phyloP scores from a whole-genome alignment of 495 filamentous ascomycete genomes.

The Aspergillus haitiensis region DNA sequence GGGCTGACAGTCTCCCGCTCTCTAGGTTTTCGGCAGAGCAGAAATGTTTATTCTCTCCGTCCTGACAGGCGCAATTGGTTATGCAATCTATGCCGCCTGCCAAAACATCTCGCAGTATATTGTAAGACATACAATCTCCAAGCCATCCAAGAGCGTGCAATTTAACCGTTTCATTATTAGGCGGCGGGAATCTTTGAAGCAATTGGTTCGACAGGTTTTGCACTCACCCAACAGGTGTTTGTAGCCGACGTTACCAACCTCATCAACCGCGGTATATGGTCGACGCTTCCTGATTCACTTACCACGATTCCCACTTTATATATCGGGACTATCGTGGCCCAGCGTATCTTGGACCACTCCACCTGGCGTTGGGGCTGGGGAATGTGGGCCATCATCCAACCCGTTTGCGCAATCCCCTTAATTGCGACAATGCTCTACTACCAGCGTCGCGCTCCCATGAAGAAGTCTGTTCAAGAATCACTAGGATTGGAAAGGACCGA shows the following conservation, averaged over 20 bases:
- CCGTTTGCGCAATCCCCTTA: constrained; percentile 22
- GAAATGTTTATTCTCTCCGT: constrained; percentile 32
- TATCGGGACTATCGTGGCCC: constrained; percentile 26
- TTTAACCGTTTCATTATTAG: constrained; percentile 7
- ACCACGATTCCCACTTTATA: constrained; percentile 28
- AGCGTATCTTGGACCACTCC: constrained; percentile 24
- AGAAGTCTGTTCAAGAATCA: background rate
- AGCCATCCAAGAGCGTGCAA: background rate
- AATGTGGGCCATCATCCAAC: constrained; percentile 32
- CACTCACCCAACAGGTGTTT: constrained; percentile 31
- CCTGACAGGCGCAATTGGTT: constrained; percentile 17
- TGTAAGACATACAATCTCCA: constrained; percentile 9
- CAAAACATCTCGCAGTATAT: constrained; percentile 29
- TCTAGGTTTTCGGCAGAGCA: constrained; percentile 25
- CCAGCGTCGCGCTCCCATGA: constrained; percentile 19
- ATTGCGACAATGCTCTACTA: constrained; percentile 27
- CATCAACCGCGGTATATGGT: constrained; percentile 31
- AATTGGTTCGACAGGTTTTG: constrained; percentile 31
- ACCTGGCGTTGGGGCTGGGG: constrained; percentile 34
- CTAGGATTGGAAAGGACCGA: constrained; percentile 7
- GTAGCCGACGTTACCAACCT: constrained; percentile 33
- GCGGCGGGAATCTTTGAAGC: constrained; percentile 30
- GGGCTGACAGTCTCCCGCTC: background rate
- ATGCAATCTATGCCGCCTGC: constrained; percentile 27
- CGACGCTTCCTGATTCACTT: constrained; percentile 28